Evolutionary conservation across 768 basidiomycete genomes (phyloP).

Genomic region (Tremella yokohamensis): DNA sequence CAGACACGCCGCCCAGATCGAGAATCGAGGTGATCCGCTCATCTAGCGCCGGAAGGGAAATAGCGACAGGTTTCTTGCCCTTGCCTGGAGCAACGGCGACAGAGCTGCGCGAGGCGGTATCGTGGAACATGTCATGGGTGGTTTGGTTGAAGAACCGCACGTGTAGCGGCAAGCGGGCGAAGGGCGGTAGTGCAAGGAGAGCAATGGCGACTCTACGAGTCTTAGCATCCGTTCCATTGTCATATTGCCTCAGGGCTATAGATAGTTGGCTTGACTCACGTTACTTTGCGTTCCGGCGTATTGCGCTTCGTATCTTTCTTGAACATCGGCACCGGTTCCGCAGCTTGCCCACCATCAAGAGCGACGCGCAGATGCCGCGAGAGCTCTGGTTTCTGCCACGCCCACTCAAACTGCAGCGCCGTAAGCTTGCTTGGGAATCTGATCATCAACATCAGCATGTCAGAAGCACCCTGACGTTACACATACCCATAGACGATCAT

Average conservation of each 20-base stretch:
- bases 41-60: conserved; percentile 15
- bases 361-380: conserved; percentile 61
- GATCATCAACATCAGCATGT: conserved; percentile 9
- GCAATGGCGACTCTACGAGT: conserved; percentile 54
- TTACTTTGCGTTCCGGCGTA: conserved; percentile 41
- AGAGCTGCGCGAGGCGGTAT: neutral
- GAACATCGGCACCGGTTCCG: conserved; percentile 32
- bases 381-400: conserved; percentile 72
- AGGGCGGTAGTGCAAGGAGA: conserved; percentile 67
- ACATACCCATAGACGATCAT: conserved; percentile 69
- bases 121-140: neutral
- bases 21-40: conserved; percentile 17
- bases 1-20: conserved; percentile 46
- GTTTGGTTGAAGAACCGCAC: conserved; percentile 66
- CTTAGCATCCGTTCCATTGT: no score
- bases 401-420: conserved; percentile 71
- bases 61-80: conserved; percentile 5
- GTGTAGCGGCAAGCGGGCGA: conserved; percentile 68
- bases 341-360: conserved; percentile 5
- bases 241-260: neutral
- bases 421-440: conserved; percentile 73
- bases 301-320: conserved; percentile 41
- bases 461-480: neutral
- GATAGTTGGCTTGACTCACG: conserved; percentile 22
- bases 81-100: neutral